Evolutionary conservation across 306 rosid species (phyloP), one percentile per base, ranked within the genome.

Genomic region (apple (Malus domestica)): DNA sequence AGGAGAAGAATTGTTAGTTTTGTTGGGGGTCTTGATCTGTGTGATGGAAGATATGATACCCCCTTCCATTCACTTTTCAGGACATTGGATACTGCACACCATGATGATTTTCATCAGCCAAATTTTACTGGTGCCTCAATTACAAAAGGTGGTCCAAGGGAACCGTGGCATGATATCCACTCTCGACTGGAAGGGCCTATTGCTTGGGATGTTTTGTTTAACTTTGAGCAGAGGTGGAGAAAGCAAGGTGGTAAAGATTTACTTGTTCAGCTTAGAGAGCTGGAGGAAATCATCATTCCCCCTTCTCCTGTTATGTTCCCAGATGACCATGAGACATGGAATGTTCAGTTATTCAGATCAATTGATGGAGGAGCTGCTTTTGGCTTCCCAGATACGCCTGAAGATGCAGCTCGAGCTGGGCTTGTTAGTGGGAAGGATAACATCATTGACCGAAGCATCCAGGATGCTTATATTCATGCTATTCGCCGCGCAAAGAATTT

Each of bases 81-180:
- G 76, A 86, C 89, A 45, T 61, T 86, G 74, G 86, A 86, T 71
- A 82, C 86, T 23, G 86, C 76, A 10, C 89, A 86, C 52, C 84
- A 80, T 51, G 86, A 86, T 62, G 89, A 86, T 78, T 86, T 86
- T 85, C 86, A 86, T 77, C 89, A 86, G 80, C 86, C 86, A 15
- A 86, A 86, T 70, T 86, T 82, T 27, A 0, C 76, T 0, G 89
- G 86, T 27, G 82, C 86, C 51, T 67, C 81, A 10, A 80, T 86
- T 44, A 71, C 62, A 18, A 86, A 83, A 75, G 89, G 89, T 7
- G 89, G 89, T 42, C 89, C 89, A 2, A 86, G 89, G 71, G 89
- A 86, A 78, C 89, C 89, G 16, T 86, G 89, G 86, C 89, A 86
- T 40, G 89, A 86, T 32, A 86, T 86, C 58, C 89, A 86, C 81